Evolutionary conservation across 345 rosid species (phyloP), one percentile per base, ranked within the genome.

Genomic region (Trapa bicornis): DNA sequence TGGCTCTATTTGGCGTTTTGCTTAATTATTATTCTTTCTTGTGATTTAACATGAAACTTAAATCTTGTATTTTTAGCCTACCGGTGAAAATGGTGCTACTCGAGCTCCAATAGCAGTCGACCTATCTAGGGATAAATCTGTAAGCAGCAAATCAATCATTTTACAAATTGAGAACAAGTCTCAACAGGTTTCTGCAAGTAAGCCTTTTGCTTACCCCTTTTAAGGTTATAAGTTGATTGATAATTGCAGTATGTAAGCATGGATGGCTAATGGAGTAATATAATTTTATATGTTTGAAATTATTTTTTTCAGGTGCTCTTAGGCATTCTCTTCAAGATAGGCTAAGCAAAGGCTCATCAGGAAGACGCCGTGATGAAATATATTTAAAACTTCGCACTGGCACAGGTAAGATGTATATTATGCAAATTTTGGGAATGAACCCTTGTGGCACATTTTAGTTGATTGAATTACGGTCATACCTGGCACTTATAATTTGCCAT

Each of bases 11-110:
- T 53, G 4, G 58, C 58, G 0, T 15, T 1, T 42, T 8, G 8
- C 45, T 53, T 53, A 4, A 6, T 16, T 47, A 15, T 47, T 47
- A 6, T 53, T 53, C 58, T 53, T 6, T 9, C 58, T 53, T n/a
- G 58, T 53, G 58, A 53, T 53, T 5, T 53, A 6, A 15, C 3
- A 53, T 9, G 5, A 15, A n/a, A 6, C 58, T 5, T 53, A 5
- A 16, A 53, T 53, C 2, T 53, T 53, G 3, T 53, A 16, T 53
- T 53, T 53, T n/a, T 80, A 94, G 97, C 99, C 99, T 36, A 91
- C 99, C 36, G 97, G 99, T 75, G 99, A 92, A 85, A 94, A 91
- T 78, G 99, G 97, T 72, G 99, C 97, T 75, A 94, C 99, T 37
- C 88, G 97, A 17, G 91, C 97, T 75, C 99, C 99, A 32, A 89